Evolutionary conservation across 345 rosid genomes (phyloP).

Genomic region (Camelina hispida): DNA sequence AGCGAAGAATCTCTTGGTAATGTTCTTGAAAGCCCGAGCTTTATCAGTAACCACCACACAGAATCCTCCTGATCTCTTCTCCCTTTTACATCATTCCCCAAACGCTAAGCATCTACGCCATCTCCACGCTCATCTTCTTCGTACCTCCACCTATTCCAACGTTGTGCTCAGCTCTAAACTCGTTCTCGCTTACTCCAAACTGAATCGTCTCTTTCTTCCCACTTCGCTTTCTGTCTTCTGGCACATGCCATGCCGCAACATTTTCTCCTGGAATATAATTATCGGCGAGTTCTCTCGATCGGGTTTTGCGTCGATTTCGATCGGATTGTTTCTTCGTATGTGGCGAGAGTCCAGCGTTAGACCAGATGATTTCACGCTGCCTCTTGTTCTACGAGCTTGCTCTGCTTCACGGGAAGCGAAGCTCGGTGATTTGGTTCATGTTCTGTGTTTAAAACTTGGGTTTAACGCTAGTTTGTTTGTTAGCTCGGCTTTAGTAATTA

Average conservation of each 20-base stretch:
- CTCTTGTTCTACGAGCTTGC: slow-evolving; percentile 66
- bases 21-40: slow-evolving; percentile 36
- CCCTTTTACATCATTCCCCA: slow-evolving; percentile 57
- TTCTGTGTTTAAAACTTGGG: slow-evolving; percentile 57
- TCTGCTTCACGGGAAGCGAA: slow-evolving; percentile 40
- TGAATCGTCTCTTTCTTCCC: slow-evolving; percentile 45
- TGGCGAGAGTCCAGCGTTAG: slow-evolving; percentile 45
- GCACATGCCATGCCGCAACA: slow-evolving; percentile 64
- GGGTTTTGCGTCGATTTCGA: slow-evolving; percentile 41
- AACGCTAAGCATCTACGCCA: slow-evolving; percentile 54
- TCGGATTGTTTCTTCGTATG: slow-evolving; percentile 58
- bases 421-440: slow-evolving; percentile 51
- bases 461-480: slow-evolving; percentile 53
- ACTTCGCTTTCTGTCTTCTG: slow-evolving; percentile 58
- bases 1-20: slow-evolving; percentile 31
- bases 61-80: slow-evolving; percentile 46
- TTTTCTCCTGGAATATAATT: slow-evolving; percentile 73
- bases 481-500: slow-evolving; percentile 56
- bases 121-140: slow-evolving; percentile 66
- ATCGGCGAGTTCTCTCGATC: slow-evolving; percentile 72
- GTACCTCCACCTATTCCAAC: slow-evolving; percentile 53
- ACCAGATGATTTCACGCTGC: slow-evolving; percentile 65
- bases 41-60: slow-evolving; percentile 12
- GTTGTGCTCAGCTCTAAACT: slow-evolving; percentile 63
- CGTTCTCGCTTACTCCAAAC: slow-evolving; percentile 57